phyloP scores from a whole-genome alignment of 208 protist species.

The Porcisia deanei region DNA sequence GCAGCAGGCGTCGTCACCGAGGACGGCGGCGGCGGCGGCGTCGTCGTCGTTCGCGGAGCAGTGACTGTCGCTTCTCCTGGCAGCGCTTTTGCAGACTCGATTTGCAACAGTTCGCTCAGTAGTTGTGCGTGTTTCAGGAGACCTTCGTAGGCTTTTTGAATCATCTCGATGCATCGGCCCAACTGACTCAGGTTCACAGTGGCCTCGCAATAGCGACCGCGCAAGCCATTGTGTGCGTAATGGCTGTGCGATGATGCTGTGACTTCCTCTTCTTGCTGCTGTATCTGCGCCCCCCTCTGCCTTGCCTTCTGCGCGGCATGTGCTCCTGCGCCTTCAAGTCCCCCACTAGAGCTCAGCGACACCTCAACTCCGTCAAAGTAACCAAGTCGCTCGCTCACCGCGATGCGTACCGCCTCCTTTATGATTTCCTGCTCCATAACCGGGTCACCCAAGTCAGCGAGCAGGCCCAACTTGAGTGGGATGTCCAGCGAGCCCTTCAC shows the following conservation, averaged over 20 bases:
- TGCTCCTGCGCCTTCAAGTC: conserved; percentile 1
- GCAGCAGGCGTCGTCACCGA: not conserved
- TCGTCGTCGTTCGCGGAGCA: not conserved
- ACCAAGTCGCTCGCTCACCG: conserved; percentile 67
- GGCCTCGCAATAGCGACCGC: conserved; percentile 19
- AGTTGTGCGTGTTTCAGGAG: conserved; percentile 36
- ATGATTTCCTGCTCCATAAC: conserved; percentile 66
- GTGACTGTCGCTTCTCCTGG: not conserved
- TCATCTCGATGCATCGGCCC: conserved; percentile 48
- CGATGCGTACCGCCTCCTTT: conserved; percentile 59
- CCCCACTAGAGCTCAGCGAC: conserved; percentile 25
- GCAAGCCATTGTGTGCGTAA: not conserved
- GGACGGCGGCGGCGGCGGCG: not conserved
- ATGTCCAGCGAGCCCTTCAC: conserved; percentile 53
- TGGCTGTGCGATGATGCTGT: not conserved
- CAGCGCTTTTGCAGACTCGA: not conserved
- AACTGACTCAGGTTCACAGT: conserved; percentile 44
- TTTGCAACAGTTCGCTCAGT: conserved; percentile 42
- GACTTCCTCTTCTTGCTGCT: not conserved
- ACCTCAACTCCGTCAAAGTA: conserved; percentile 66
- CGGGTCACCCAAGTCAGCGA: conserved; percentile 58
- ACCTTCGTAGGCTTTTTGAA: conserved; percentile 65
- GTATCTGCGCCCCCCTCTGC: not conserved
- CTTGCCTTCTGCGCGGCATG: not conserved
- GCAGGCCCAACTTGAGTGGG: conserved; percentile 46